Evolutionary conservation across 495 filamentous ascomycete species (phyloP).

Genomic region (Hyaloscypha hepaticicola): DNA sequence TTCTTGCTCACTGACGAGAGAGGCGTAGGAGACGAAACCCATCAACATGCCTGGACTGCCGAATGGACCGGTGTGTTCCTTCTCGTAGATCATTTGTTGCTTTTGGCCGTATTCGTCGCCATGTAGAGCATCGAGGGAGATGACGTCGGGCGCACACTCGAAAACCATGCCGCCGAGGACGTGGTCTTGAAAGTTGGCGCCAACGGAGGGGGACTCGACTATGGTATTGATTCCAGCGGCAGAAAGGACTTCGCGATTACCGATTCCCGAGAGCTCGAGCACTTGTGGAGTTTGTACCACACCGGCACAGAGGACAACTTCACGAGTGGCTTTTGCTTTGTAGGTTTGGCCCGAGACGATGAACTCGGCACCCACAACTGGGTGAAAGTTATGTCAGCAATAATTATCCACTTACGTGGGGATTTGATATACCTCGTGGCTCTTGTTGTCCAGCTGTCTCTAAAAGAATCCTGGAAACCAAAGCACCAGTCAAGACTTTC

Average conservation of each 20-base stretch:
- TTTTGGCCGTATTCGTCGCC: background rate
- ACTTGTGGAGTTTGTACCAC: slow-evolving; percentile 20
- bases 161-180: background rate
- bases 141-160: background rate
- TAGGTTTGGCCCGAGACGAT: background rate
- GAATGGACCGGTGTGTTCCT: background rate
- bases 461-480: slow-evolving; percentile 3
- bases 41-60: slow-evolving; percentile 1
- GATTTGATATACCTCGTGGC: background rate
- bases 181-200: slow-evolving; percentile 63
- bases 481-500: slow-evolving; percentile 8
- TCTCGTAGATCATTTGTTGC: background rate
- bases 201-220: slow-evolving; percentile 58
- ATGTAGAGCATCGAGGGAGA: background rate
- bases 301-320: slow-evolving; percentile 26
- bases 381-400: background rate
- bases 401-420: background rate
- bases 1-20: slow-evolving; percentile 1
- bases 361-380: slow-evolving; percentile 1
- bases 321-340: slow-evolving; percentile 6
- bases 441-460: background rate
- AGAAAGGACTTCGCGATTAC: slow-evolving; percentile 33
- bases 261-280: slow-evolving; percentile 28
- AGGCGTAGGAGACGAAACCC: background rate
- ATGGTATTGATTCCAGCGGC: slow-evolving; percentile 52